Conservation (phyloP, 225 moss, liverwort and hornwort species). For the Takakia lepidozioides region DNA sequence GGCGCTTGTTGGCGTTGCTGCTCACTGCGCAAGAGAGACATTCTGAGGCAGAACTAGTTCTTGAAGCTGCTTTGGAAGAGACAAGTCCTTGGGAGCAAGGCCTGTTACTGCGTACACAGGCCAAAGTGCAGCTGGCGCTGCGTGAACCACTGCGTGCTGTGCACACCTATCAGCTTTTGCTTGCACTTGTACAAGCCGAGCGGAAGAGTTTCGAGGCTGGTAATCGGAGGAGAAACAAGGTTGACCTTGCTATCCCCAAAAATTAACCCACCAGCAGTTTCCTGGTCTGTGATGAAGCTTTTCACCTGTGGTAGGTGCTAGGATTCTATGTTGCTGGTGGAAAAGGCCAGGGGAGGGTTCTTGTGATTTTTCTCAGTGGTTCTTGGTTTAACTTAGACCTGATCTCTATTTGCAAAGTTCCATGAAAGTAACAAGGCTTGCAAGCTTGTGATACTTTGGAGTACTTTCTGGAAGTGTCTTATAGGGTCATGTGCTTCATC, state of each 20-base stretch:
- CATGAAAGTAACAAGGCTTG: no score
- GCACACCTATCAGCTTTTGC: constrained; percentile 71
- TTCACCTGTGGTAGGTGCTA: no score
- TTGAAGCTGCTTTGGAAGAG: constrained; percentile 87
- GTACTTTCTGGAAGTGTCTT: no score
- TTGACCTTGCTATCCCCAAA: constrained; percentile 3
- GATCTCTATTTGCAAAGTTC: no score
- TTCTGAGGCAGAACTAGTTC: constrained; percentile 73
- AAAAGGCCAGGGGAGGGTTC: no score
- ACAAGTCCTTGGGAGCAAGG: constrained; percentile 95
- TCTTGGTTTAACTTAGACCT: no score
- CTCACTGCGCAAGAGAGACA: constrained; percentile 81
- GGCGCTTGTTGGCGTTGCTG: constrained; percentile 79
- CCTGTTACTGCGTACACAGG: constrained; percentile 65
- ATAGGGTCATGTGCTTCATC: no score
- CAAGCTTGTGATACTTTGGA: no score
- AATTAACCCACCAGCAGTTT: no score
- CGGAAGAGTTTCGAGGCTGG: constrained; percentile 75
- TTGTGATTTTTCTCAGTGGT: no score
- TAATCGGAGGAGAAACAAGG: constrained; percentile 67
- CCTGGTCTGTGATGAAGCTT: no score
- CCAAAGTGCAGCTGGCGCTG: constrained; percentile 73
- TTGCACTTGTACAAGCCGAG: constrained; percentile 76
- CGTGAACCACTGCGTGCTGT: constrained; percentile 75
- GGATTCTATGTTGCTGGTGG: no score